These are phyloP conservation scores for Pseudopithomyces maydicus DNA, from an alignment of 2,329 filamentous ascomycete genomes.

Conservation along the genomic window DNA sequence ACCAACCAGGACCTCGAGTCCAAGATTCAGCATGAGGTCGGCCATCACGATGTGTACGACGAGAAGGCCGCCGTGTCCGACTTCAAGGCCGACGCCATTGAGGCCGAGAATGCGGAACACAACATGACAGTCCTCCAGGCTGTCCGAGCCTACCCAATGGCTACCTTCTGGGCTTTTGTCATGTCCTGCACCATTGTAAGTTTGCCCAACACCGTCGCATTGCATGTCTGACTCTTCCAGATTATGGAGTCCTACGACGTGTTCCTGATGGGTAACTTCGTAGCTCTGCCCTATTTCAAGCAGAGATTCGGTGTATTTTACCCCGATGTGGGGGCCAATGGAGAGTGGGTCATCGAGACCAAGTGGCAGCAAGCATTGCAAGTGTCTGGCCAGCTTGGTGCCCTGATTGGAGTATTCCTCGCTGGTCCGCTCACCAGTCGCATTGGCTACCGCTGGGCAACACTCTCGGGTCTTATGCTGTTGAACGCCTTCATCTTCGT, in stretches of 20 bases:
- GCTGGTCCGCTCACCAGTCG: constrained; percentile 65
- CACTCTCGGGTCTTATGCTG: constrained; percentile 59
- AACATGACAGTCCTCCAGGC: constrained; percentile 57
- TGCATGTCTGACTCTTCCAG: constrained; percentile 40
- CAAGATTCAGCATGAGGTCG: constrained; percentile 1
- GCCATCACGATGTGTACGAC: constrained; percentile 20
- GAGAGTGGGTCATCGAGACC: constrained; percentile 51
- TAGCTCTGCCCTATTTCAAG: constrained; percentile 57
- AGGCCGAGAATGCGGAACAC: constrained; percentile 62
- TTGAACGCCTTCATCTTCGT: constrained; percentile 66
- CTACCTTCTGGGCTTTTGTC: constrained; percentile 60
- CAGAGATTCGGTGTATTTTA: constrained; percentile 52
- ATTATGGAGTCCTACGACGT: constrained; percentile 70
- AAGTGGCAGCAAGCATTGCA: constrained; percentile 65
- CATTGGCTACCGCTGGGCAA: constrained; percentile 66
- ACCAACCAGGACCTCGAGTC: constrained; percentile 3
- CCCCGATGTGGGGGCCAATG: constrained; percentile 18
- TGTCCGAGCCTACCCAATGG: constrained; percentile 58
- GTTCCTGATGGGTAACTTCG: constrained; percentile 65
- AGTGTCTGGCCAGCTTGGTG: constrained; percentile 61
- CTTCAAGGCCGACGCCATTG: constrained; percentile 60
- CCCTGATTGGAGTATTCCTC: constrained; percentile 63
- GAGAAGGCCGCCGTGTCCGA: constrained; percentile 48
- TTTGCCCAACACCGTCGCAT: constrained; percentile 15
- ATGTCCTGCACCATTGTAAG: constrained; percentile 62